phyloP scores from a whole-genome alignment of 345 rosid genomes.

The Noccaea bulbosa region DNA sequence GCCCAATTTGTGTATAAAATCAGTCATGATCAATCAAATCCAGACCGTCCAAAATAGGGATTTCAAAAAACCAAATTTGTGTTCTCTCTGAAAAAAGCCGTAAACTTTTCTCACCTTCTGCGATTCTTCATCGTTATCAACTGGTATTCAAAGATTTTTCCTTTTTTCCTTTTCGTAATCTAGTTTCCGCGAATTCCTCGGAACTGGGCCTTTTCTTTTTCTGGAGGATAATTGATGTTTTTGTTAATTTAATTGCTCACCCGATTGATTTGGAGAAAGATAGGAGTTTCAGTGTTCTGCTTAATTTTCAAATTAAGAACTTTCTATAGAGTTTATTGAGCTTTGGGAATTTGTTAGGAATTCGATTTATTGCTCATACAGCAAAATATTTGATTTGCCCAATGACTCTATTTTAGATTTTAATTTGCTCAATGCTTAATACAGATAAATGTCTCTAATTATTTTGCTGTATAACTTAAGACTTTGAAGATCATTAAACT shows the following conservation, averaged over 20 bases:
- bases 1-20: slow-evolving; percentile 3
- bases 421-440: no score
- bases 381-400: neutral
- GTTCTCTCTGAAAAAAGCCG: neutral
- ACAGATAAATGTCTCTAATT: neutral
- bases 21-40: neutral
- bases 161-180: neutral
- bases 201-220: neutral
- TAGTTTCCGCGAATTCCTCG: neutral
- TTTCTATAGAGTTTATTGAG: neutral
- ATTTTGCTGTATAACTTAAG: neutral
- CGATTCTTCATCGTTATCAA: neutral
- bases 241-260: neutral
- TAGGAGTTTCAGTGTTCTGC: neutral
- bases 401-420: neutral
- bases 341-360: neutral
- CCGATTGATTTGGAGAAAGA: neutral
- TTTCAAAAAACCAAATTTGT: neutral
- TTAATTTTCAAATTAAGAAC: neutral
- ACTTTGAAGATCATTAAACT: no score
- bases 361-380: no score
- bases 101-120: neutral
- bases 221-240: neutral
- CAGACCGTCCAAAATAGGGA: slow-evolving; percentile 21
- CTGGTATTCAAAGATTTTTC: neutral